A percentile compares a stretch with the other conserved stretches of the same genome.
Evolutionary conservation across 176 grass and related monocot species (phyloP).

Genomic region (Oryza australiensis): DNA sequence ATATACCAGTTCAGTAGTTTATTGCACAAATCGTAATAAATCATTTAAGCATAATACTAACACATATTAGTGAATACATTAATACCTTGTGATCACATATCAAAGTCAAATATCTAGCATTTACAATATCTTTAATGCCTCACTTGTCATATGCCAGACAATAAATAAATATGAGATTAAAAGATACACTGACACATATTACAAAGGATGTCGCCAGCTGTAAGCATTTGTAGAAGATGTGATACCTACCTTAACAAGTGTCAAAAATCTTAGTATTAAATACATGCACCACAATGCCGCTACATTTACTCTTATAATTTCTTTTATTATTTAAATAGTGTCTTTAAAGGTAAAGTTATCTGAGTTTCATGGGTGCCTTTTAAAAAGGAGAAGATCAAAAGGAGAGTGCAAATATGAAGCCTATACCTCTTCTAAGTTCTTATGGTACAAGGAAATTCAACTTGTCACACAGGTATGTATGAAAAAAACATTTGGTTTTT

Average conservation of each 20-base stretch:
- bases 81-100: no score
- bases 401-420: background rate
- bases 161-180: no score
- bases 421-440: conserved; percentile 38
- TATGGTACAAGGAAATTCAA: conserved; percentile 43
- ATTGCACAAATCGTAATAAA: no score
- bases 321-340: background rate
- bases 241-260: background rate
- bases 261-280: background rate
- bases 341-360: background rate
- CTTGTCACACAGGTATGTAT: conserved; percentile 46
- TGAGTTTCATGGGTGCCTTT: background rate
- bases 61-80: no score
- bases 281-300: background rate
- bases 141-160: no score
- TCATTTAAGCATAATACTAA: no score
- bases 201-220: background rate
- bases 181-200: no score
- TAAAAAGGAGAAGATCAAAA: background rate
- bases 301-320: background rate
- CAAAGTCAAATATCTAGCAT: no score
- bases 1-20: no score
- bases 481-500: background rate
- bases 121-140: background rate
- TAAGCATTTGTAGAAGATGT: background rate